Evolutionary conservation across 1,284 basidiomycete species (phyloP), one percentile per base, ranked within the genome.

Genomic region (Irpex lacteus): DNA sequence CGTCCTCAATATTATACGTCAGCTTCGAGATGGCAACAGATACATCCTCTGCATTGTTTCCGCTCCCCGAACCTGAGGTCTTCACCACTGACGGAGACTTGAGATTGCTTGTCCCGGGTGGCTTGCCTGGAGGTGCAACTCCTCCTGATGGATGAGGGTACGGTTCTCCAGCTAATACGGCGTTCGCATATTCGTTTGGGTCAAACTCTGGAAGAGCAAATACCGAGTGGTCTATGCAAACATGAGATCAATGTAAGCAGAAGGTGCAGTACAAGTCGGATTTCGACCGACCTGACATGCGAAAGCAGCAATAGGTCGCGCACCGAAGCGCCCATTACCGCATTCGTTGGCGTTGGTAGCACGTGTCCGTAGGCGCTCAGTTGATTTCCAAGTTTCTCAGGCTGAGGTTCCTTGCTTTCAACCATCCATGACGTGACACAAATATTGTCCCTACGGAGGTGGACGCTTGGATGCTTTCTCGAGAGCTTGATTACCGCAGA

Each of bases 111-210:
- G 34, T 5, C 34, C 13, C 34, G 7, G 13, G 26, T 6, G 54
- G 5, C n/a, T 32, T 36, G 9, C 9, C 54, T 13, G 54, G 2
- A 19, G 15, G 6, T 34, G 54, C 13, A 26, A 58, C n/a, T 2
- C 53, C 40, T 7, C 57, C 62, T 5, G 59, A 9, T n/a, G 54
- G 62, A 44, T 40, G 18, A 7, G 85, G 84, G 71, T 95, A 94
- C 0, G 86, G 75, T 68, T 93, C 89, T 32, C 92, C 91, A 8
- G 93, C 88, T 21, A 97, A 82, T 60, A 96, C 85, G 18, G 93
- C 88, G 74, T 95, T 95, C 4, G 95, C 94, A 73, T 96, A 96
- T 61, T 92, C 89, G 73, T 94, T 91, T 15, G 94, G 83, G 73
- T 96, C 90, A 75, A 97, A 98, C 52, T 86, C 80, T 5, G 87